Base-by-base conservation (phyloP, 805 yeast genomes). In the Candida tibetensis region DNA sequence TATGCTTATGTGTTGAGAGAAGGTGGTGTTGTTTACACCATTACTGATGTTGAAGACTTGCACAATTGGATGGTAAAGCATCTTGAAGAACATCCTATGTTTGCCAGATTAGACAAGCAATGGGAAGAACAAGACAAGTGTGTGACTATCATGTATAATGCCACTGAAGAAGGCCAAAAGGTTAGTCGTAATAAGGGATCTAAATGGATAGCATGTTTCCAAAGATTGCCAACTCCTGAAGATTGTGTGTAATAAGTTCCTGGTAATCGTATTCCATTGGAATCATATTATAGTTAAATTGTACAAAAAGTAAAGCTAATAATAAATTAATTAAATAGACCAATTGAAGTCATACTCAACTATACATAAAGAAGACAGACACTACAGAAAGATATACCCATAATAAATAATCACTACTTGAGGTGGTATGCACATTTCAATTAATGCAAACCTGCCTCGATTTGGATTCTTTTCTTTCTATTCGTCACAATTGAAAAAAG, bases 91-190 rank as follows among this genome's bases (percentile, higher is more conserved):
- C 99, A 93, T 62, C 97, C 98, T 3, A 64, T 93, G 53, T 93
- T 93, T 58, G 88, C 82, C 62, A 77, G 97, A 49, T 74, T 89
- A 46, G 64, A 75, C 30, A 69, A 76, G 44, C 90, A 85, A 46
- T 88, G 95, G 86, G 97, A 90, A 63, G 58, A 62, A 2, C 62
- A 70, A 16, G 99, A 93, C 61, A 66, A 68, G 45, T 90, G 98
- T 64, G 98, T 90, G 16, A 65, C 75, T 44, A 77, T 87, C 35
- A 93, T 93, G 98, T 79, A 78, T 41, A 81, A 82, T 44, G 82
- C 93, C n/a, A 93, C 99, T 1, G 99, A 93, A 63, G 99, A 93
- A 64, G 99, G 99, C 41, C 90, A 93, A 66, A 93, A 93, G 64
- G 99, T 93, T 26, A 82, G 81, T 32, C 78, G 99, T 55, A 93